Base-by-base conservation (phyloP, 2,329 filamentous ascomycete species). In the Trichoderma guizhouense region DNA sequence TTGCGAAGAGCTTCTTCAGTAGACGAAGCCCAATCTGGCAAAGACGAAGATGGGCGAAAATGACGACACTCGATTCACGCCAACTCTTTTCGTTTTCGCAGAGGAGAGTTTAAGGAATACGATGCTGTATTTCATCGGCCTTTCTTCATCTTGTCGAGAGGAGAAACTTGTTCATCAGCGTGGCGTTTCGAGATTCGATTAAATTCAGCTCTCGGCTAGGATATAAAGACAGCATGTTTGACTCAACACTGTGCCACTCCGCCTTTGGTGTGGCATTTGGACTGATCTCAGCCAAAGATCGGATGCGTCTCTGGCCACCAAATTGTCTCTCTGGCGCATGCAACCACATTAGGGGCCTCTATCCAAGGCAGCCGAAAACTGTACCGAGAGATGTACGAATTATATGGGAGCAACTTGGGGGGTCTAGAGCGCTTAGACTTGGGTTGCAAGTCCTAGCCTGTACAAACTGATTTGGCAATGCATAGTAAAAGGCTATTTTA, bases 1-100 rank as follows among this genome's bases (percentile, higher is more conserved):
- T 43, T 98, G 95, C 84, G 96, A 98, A 84, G 96, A 99, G 83
- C 87, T 98, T 75, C 88, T 97, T 70, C 88, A 89, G 81, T 90
- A 81, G 81, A 69, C 30, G 30, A 53, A 36, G 30, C 39, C 21
- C 11, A n/a, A 18, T 15, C 21, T 34, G 36, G 11, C 47, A 43
- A 53, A 28, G 57, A 69, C 26, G 66, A 69, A 69, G 28, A 21
- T 18, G 57, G 28, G 9, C 36, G 14, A 30, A 11, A 24, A 15
- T 11, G 26, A 61, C 3, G 39, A 21, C 21, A 18, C 39, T 53
- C 57, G 39, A 69, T 53, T 28, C 67, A 34, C 24, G 39, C 32
- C 53, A 14, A 47, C 67, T 21, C 21, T 36, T 28, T 28, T 15
- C 28, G 24, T 21, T 36, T 30, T 32, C 18, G 12, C 34, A 21